Evolutionary conservation across 345 rosid genomes (phyloP).

Genomic region (Ceriops decandra): DNA sequence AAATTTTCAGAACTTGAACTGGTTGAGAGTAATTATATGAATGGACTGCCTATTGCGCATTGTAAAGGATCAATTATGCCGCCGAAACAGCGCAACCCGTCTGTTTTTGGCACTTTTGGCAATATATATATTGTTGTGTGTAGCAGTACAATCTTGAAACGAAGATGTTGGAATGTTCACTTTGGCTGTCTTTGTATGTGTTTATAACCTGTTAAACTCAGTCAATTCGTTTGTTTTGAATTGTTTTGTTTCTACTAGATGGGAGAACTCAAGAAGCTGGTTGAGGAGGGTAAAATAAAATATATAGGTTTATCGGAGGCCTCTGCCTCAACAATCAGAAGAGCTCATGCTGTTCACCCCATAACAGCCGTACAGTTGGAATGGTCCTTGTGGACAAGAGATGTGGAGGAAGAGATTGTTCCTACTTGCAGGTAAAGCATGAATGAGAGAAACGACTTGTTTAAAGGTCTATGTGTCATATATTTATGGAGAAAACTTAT

Average conservation of each 20-base stretch:
- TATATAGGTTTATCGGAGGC: conserved; percentile 70
- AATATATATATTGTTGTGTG: too few relatives aligned
- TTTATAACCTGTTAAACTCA: neutral
- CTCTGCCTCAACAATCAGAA: conserved; percentile 70
- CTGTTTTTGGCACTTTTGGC: too few relatives aligned
- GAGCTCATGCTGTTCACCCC: conserved; percentile 81
- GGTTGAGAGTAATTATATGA: too few relatives aligned
- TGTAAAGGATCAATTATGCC: too few relatives aligned
- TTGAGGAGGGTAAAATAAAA: conserved; percentile 73
- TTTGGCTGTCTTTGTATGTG: neutral
- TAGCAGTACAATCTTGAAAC: too few relatives aligned
- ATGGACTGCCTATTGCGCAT: too few relatives aligned
- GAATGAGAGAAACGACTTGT: neutral
- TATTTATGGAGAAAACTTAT: neutral
- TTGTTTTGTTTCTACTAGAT: conserved; percentile 17
- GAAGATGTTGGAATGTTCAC: too few relatives aligned
- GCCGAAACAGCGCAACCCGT: too few relatives aligned
- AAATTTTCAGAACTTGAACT: too few relatives aligned
- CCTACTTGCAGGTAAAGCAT: conserved; percentile 30
- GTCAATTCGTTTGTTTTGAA: neutral
- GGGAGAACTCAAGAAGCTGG: conserved; percentile 69
- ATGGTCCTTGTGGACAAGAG: conserved; percentile 83
- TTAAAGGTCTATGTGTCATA: neutral
- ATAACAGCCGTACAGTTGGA: conserved; percentile 66
- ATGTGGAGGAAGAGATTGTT: conserved; percentile 65